Evolutionary conservation across 768 basidiomycete genomes (phyloP), one percentile per base, ranked within the genome.

Genomic region (Boletus sp.): DNA sequence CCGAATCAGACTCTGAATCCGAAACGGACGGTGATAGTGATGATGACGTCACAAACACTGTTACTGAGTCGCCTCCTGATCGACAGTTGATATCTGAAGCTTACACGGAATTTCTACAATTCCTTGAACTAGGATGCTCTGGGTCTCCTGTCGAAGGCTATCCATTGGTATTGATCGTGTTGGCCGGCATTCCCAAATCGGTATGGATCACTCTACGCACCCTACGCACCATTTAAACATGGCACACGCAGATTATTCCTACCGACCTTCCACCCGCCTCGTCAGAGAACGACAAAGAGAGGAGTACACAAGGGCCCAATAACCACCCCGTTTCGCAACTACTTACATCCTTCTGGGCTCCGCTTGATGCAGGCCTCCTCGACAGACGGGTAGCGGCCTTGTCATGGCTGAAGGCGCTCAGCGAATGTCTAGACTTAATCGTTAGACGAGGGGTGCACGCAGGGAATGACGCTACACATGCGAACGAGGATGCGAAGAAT

Each of bases 291-390:
- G 50, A 44, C 6, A 11, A 53, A 29, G 49, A 50, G n/a, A 13
- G 2, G 8, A 44, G 29, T 5, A 23, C 41, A 34, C 47, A n/a
- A 17, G 33, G 11, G 4, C 17, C 19, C 14, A 11, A 9, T 15
- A 35, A 45, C 29, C 66, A 21, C 68, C 74, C 67, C 47, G 65
- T 87, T 3, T 59, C 73, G 3, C 75, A 78, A 29, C 72, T 96
- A 40, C 89, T 93, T 65, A 71, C 76, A 1, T 82, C 90, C 0
- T 84, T 98, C 62, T 97, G 94, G 93, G 80, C 84, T 15, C 93
- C 90, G 0, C 69, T 91, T 1, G 84, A 89, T 48, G 62, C 61
- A 9, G 57, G 61, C 10, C 61, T 68, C 33, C 67, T 70, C n/a
- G 63, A 67, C 38, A 57, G 47, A 45, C 56, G 52, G 35, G 39